Percentiles rank a stretch among this genome's conserved stretches.
Evolutionary conservation across 805 yeast species (phyloP).

Genomic region (Candida insectalens): DNA sequence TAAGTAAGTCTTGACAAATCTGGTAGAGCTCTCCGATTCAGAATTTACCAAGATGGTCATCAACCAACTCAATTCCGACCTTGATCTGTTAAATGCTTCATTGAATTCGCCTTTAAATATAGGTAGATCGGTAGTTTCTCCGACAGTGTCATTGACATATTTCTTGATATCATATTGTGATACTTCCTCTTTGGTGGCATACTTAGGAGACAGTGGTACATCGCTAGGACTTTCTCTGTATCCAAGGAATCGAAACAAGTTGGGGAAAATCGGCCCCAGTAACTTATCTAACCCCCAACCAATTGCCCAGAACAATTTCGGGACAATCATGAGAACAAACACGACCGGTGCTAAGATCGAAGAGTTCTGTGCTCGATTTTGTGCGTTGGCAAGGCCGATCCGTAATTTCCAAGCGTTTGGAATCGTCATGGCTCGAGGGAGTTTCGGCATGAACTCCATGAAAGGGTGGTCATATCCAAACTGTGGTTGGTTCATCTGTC

Average conservation of each 20-base stretch:
- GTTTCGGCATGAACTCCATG: conserved; percentile 19
- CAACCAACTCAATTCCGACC: conserved; percentile 37
- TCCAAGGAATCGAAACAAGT: conserved; percentile 19
- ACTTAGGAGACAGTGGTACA: conserved; percentile 22
- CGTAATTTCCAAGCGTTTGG: conserved; percentile 27
- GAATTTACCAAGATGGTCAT: conserved; percentile 44
- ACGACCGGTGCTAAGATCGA: conserved; percentile 29
- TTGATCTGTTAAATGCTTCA: conserved; percentile 29
- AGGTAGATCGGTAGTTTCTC: conserved; percentile 18
- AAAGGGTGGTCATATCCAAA: not conserved
- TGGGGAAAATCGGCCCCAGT: conserved; percentile 27
- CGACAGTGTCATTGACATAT: conserved; percentile 12
- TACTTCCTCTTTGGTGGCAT: conserved; percentile 11
- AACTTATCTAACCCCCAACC: conserved; percentile 29
- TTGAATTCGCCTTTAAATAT: conserved; percentile 29
- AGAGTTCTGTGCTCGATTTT: conserved; percentile 1
- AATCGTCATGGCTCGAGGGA: conserved; percentile 27
- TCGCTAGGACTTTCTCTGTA: conserved; percentile 19
- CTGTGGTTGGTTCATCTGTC: no score
- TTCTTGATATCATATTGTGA: conserved; percentile 9
- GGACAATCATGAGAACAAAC: conserved; percentile 45
- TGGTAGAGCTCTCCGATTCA: conserved; percentile 29
- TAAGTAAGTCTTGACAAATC: conserved; percentile 35
- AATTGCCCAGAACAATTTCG: conserved; percentile 36
- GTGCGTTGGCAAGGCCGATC: conserved; percentile 15